Percentiles rank a stretch among this genome's conserved stretches.
phyloP scores from a whole-genome alignment of 371 early-diverging fungal species.

The Apophysomyces trapeziformis region DNA sequence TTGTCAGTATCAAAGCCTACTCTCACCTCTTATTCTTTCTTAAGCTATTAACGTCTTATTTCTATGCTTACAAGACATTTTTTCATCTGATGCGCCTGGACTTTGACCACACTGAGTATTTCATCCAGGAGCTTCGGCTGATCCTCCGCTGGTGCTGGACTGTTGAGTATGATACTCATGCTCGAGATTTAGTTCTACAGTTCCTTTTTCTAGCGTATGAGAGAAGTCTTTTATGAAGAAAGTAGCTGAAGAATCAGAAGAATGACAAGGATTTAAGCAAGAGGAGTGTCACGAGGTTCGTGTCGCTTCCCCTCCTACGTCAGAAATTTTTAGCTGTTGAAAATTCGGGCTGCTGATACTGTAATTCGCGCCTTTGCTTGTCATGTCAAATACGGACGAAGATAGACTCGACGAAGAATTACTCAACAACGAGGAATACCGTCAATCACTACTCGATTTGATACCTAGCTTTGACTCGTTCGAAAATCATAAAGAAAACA shows the following conservation, averaged over 20 bases:
- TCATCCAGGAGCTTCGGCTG: constrained; percentile 86
- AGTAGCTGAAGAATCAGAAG: neutral
- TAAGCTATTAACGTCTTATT: neutral
- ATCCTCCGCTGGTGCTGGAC: constrained; percentile 63
- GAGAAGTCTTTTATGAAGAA: neutral
- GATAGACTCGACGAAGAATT: neutral
- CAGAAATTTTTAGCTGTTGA: neutral
- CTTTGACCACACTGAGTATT: constrained; percentile 82
- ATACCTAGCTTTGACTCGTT: constrained; percentile 47
- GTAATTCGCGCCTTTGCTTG: neutral
- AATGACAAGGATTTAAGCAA: too few relatives aligned
- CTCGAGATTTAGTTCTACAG: neutral
- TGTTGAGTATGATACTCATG: constrained; percentile 20
- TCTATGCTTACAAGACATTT: constrained; percentile 72
- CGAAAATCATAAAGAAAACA: constrained; percentile 85
- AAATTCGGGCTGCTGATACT: neutral
- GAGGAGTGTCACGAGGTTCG: too few relatives aligned
- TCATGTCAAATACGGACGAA: constrained; percentile 3
- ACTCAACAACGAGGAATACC: constrained; percentile 15
- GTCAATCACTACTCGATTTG: constrained; percentile 21
- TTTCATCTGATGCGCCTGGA: constrained; percentile 90
- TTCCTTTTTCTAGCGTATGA: neutral
- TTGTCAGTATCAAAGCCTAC: too few relatives aligned
- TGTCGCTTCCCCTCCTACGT: neutral
- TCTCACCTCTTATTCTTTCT: too few relatives aligned